A percentile compares a stretch with the other conserved stretches of the same genome.
phyloP scores from a whole-genome alignment of 1,284 basidiomycete genomes.

The Grifola frondosa region DNA sequence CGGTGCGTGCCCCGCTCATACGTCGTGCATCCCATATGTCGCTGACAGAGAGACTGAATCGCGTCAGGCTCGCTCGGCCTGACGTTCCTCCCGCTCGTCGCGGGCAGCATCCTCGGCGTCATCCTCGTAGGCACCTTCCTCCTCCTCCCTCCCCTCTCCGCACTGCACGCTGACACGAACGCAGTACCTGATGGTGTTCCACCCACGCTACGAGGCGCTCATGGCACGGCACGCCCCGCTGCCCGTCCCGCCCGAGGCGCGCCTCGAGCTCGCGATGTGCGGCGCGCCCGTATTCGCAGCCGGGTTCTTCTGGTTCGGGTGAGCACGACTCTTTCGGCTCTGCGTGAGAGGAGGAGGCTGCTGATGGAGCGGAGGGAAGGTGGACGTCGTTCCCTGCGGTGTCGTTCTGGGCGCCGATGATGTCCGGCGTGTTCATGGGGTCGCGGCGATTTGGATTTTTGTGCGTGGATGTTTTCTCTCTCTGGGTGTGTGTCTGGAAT shows the following conservation, averaged over 20 bases:
- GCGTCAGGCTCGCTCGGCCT: constrained; percentile 43
- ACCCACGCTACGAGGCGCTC: constrained; percentile 50
- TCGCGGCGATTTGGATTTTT: constrained; percentile 50
- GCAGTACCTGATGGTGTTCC: constrained; percentile 49
- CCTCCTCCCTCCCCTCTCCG: constrained; percentile 13
- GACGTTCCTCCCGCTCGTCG: constrained; percentile 51
- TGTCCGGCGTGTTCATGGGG: constrained; percentile 54
- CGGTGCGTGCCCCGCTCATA: not conserved
- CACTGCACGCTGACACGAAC: no score
- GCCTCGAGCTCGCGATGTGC: constrained; percentile 54
- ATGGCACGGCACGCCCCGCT: constrained; percentile 46
- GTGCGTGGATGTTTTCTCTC: constrained; percentile 1
- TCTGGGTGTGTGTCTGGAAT: constrained; percentile 1
- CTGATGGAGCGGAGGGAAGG: no score
- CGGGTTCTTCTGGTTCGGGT: constrained; percentile 69
- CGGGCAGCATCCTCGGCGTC: constrained; percentile 48
- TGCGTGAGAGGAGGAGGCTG: no score
- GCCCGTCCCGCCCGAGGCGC: constrained; percentile 66
- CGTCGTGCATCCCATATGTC: constrained; percentile 37
- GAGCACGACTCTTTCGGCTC: no score
- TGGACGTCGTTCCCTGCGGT: constrained; percentile 57
- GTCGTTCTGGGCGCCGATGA: constrained; percentile 57
- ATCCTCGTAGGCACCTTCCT: constrained; percentile 36
- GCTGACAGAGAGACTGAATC: constrained; percentile 15
- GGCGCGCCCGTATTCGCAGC: constrained; percentile 56